phyloP scores from a whole-genome alignment of 495 filamentous ascomycete species.

The Penicillium arizonense region DNA sequence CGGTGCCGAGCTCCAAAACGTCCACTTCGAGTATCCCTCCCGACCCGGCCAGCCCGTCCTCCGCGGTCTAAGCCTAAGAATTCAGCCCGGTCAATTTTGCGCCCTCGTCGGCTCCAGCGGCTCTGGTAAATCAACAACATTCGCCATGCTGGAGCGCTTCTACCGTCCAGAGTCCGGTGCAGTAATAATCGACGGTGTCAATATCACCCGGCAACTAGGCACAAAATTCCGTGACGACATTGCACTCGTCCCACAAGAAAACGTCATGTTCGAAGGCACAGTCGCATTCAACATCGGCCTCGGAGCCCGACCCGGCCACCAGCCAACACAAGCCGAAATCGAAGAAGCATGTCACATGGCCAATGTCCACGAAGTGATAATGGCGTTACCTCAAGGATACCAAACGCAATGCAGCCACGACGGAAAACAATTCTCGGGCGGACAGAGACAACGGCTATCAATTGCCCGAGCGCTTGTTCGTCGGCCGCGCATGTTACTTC shows the following conservation, averaged over 20 bases:
- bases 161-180: constrained; percentile 45
- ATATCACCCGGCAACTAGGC: constrained; percentile 37
- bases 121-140: constrained; percentile 59
- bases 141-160: constrained; percentile 59
- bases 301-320: constrained; percentile 42
- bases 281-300: constrained; percentile 54
- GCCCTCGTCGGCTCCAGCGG: constrained; percentile 60
- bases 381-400: constrained; percentile 57
- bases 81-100: constrained; percentile 56
- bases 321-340: constrained; percentile 49
- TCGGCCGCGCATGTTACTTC: constrained; percentile 61
- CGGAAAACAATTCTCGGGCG: constrained; percentile 64
- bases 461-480: constrained; percentile 73
- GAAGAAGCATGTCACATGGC: constrained; percentile 55
- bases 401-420: constrained; percentile 62
- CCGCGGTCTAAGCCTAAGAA: constrained; percentile 48
- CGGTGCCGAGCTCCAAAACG: constrained; percentile 49
- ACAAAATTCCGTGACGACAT: constrained; percentile 48
- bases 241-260: constrained; percentile 54
- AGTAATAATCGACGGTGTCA: constrained; percentile 36
- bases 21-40: constrained; percentile 60
- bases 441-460: constrained; percentile 73
- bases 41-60: constrained; percentile 54
- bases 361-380: constrained; percentile 58
- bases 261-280: constrained; percentile 50